Conservation (phyloP, 306 rosid genomes). For the Luffa acutangula region DNA sequence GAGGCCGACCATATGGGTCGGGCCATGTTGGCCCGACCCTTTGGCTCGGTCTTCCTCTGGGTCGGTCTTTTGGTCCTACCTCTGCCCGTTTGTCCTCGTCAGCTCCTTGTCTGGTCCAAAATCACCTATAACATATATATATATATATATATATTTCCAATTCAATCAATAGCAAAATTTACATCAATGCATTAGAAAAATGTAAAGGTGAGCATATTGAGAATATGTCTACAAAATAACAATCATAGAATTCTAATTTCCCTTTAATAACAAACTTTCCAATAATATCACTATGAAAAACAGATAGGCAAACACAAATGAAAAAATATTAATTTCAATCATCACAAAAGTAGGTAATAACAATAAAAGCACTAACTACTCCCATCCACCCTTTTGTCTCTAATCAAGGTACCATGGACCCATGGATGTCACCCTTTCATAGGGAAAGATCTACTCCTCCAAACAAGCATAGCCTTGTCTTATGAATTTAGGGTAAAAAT, state of each 20-base stretch:
- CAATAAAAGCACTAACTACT: neutral
- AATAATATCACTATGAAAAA: neutral
- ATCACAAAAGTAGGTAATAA: neutral
- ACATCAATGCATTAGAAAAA: neutral
- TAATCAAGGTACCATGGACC: neutral
- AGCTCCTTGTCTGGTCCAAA: no score
- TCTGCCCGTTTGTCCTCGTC: no score
- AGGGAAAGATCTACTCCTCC: neutral
- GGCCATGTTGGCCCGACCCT: no score
- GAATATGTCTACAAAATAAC: neutral
- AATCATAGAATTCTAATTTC: neutral
- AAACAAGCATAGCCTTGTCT: neutral
- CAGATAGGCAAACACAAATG: neutral
- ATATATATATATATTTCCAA: no score
- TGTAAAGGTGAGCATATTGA: neutral
- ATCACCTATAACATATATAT: no score
- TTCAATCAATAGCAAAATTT: neutral
- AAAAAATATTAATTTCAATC: neutral
- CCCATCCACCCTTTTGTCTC: neutral
- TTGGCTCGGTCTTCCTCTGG: no score
- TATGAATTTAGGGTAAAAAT: neutral
- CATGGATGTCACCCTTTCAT: neutral
- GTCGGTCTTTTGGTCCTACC: no score
- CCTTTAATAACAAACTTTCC: neutral
- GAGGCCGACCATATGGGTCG: no score